Base-by-base conservation (phyloP, 495 filamentous ascomycete genomes). In the Aspergillus asperescens region DNA sequence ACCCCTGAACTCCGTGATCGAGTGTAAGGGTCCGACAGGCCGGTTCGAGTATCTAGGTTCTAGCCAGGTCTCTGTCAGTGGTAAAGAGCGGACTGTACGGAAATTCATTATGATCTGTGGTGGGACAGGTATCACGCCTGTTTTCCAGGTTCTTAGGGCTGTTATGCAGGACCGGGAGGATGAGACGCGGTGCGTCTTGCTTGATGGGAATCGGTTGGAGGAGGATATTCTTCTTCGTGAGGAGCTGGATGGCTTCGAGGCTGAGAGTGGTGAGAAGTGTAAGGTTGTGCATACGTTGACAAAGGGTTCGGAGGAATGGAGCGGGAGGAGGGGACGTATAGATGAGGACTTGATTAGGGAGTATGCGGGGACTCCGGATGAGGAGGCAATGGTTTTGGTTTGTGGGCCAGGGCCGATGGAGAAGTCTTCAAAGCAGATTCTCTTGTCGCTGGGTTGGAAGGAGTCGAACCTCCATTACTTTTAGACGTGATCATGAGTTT, bases 1-100 rank as follows among this genome's bases (percentile, higher is more conserved):
- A 1, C 77, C 85, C 2, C 59, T 89, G 1, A 88, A 86, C 22
- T 78, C 85, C 16, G 70, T 72, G 7, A 82, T 93, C 28, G 88
- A 95, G 22, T 88, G 95, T 74, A 96, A 95, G 70, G 92, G 92
- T 0, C 92, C 92, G 0, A 86, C 90, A 1, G 92, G 92, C 5
- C 86, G 90, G 62, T 92, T 97, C 48, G 81, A 87, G 59, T 97
- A 96, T 58, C 68, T 83, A 0, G 86, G 86, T 2, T 64, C 73
- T 1, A 90, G 92, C 0, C 56, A 67, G 7, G 87, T 90, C 52
- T 57, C 74, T 0, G 69, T 96, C 29, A 78, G 80, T 31, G 82
- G 80, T 3, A 73, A 71, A 28, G 67, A 78, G 54, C 67, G 87
- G 12, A 67, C 56, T 1, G 81, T 95, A 1, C 76, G 76, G 34